Conservation (phyloP, 2,329 filamentous ascomycete species). For the Fusarium poae region DNA sequence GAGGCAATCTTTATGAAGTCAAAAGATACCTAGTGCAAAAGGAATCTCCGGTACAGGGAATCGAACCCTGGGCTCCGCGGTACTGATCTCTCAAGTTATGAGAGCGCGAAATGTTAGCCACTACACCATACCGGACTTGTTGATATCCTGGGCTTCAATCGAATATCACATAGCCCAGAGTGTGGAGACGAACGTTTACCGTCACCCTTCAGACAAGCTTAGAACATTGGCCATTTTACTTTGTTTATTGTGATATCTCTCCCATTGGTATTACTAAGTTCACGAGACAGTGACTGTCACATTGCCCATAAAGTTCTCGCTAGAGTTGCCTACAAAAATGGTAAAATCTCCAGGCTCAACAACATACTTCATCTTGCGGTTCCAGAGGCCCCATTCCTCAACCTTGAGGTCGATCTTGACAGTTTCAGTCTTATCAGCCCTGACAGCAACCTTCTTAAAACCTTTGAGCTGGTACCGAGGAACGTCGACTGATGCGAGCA, state of each 20-base stretch:
- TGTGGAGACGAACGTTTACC: not conserved
- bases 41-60: constrained; percentile 30
- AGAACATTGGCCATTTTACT: not conserved
- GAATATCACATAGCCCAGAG: accelerated
- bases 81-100: constrained; percentile 44
- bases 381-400: constrained; percentile 68
- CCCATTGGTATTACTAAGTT: not conserved
- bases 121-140: constrained; percentile 51
- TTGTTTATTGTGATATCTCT: not conserved
- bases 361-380: constrained; percentile 76
- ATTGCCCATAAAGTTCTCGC: constrained; percentile 67
- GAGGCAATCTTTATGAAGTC: accelerated
- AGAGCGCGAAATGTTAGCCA: constrained; percentile 54
- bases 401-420: constrained; percentile 67
- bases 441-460: constrained; percentile 74
- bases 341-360: constrained; percentile 79
- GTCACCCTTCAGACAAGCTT: not conserved
- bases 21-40: not conserved
- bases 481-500: constrained; percentile 71
- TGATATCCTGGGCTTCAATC: not conserved
- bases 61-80: constrained; percentile 38
- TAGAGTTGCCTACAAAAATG: constrained; percentile 71
- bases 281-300: constrained; percentile 65
- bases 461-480: constrained; percentile 75
- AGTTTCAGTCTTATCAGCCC: constrained; percentile 69